A percentile compares a stretch with the other conserved stretches of the same genome.
Evolutionary conservation across 306 rosid species (phyloP).

Genomic region (Medicago lupulina): DNA sequence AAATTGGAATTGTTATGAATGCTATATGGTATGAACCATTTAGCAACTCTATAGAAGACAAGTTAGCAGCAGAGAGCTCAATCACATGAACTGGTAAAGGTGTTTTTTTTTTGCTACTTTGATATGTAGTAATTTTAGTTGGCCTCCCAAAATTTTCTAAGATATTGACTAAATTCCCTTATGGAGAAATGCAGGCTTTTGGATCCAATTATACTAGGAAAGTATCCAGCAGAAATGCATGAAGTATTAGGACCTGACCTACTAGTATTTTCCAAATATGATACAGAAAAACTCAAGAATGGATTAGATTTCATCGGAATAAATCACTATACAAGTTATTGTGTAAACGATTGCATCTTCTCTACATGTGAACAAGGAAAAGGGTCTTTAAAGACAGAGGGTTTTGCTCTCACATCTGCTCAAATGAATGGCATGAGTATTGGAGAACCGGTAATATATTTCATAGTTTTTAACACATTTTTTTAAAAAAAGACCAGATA

Average conservation of each 20-base stretch:
- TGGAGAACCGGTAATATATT: slow-evolving; percentile 45
- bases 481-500: background rate
- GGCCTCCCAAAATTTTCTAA: background rate
- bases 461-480: too few relatives aligned
- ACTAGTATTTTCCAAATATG: slow-evolving; percentile 51
- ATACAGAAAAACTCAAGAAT: slow-evolving; percentile 43
- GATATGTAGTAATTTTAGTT: too few relatives aligned
- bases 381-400: slow-evolving; percentile 66
- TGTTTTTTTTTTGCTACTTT: too few relatives aligned
- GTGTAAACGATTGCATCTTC: slow-evolving; percentile 62
- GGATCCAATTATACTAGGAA: slow-evolving; percentile 66
- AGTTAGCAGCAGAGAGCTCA: slow-evolving; percentile 69
- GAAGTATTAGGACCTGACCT: slow-evolving; percentile 57
- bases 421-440: slow-evolving; percentile 52
- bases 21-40: slow-evolving; percentile 66
- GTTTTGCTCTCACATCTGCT: slow-evolving; percentile 42
- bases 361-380: slow-evolving; percentile 60
- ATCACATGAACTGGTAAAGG: slow-evolving; percentile 70
- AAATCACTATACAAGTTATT: slow-evolving; percentile 69
- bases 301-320: slow-evolving; percentile 77
- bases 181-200: slow-evolving; percentile 58
- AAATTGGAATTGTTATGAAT: slow-evolving; percentile 65
- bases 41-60: slow-evolving; percentile 66
- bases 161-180: background rate
- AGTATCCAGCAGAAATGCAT: slow-evolving; percentile 68